Conservation (phyloP, 805 yeast species). For the Zygoascus bituminiphila region DNA sequence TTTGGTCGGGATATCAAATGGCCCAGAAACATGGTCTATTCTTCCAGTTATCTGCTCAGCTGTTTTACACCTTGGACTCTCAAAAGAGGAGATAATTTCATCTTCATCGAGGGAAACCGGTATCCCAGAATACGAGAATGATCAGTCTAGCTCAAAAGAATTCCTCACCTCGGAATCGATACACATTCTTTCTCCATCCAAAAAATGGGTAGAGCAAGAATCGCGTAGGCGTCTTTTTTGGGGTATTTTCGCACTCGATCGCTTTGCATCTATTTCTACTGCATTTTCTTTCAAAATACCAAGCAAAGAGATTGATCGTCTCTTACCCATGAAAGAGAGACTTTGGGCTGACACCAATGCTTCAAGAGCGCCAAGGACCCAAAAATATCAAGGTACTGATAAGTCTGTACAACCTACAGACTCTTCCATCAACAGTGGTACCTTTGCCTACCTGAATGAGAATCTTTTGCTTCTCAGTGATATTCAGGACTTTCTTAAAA, state of each 20-base stretch:
- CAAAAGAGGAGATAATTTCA: conserved; percentile 6
- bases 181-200: conserved; percentile 9
- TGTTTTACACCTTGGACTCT: conserved; percentile 14
- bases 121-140: not conserved
- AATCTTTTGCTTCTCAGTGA: conserved; percentile 17
- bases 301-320: conserved; percentile 16
- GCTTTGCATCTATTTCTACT: conserved; percentile 20
- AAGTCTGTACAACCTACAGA: not conserved
- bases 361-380: conserved; percentile 2
- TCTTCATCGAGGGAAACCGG: not conserved
- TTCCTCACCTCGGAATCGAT: conserved; percentile 10
- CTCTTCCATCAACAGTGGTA: conserved; percentile 1
- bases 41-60: conserved; percentile 21
- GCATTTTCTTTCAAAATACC: conserved; percentile 21
- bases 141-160: not conserved
- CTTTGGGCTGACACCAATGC: conserved; percentile 8
- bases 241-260: conserved; percentile 20
- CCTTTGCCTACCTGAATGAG: conserved; percentile 19
- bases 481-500: conserved; percentile 21
- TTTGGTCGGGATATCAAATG: conserved; percentile 22
- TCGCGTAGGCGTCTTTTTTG: conserved; percentile 21
- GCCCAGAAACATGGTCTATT: conserved; percentile 25
- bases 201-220: conserved; percentile 17
- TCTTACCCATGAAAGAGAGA: conserved; percentile 14
- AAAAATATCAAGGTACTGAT: not conserved